Conservation (phyloP, 2,329 filamentous ascomycete genomes). For the Phialophora tarda region DNA sequence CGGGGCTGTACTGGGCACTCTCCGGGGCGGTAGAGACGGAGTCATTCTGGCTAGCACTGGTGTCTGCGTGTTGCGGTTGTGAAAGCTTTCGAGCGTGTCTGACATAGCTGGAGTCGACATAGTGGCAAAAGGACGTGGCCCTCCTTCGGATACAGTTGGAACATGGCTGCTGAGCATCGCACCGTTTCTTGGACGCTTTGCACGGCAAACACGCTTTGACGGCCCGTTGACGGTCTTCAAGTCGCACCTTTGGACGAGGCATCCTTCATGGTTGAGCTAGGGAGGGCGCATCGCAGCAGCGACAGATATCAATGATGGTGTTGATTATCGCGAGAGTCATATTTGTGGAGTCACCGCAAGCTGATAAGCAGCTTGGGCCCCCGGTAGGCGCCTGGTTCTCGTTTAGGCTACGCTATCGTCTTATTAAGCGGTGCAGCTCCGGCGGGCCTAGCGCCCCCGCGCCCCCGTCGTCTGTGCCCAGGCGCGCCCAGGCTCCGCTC, state of each 20-base stretch:
- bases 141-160: conserved; percentile 55
- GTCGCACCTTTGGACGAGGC: conserved; percentile 60
- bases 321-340: conserved; percentile 11
- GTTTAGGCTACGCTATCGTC: background rate
- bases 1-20: background rate
- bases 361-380: background rate
- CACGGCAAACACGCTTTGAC: conserved; percentile 58
- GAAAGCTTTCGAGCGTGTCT: background rate
- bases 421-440: background rate
- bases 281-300: background rate
- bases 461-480: too few relatives aligned
- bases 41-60: background rate
- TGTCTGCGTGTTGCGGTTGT: background rate
- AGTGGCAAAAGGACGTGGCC: conserved; percentile 48
- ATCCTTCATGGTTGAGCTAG: conserved; percentile 44
- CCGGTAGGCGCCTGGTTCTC: background rate
- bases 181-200: conserved; percentile 59
- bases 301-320: background rate
- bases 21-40: background rate
- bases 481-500: background rate
- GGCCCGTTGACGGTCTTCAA: conserved; percentile 56
- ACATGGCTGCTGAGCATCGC: conserved; percentile 57
- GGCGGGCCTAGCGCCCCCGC: background rate
- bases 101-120: conserved; percentile 32
- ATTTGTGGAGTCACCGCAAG: background rate